Base-by-base conservation (phyloP, 345 rosid species). In the Eucalyptus sp. region DNA sequence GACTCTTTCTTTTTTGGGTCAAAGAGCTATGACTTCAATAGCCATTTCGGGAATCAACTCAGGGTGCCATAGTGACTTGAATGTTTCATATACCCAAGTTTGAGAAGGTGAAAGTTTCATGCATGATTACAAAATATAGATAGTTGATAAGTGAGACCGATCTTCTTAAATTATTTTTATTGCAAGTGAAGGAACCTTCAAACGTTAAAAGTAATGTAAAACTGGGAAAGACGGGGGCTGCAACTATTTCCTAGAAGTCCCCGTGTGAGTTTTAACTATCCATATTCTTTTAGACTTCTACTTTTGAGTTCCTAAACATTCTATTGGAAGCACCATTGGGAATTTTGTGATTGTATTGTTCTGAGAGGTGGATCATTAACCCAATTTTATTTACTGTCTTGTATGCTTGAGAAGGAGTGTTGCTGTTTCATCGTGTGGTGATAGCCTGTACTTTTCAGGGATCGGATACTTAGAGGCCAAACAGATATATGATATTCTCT, bases 401-500 rank as follows among this genome's bases (percentile, higher is more conserved):
- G 16, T 90, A 54, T 90, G 88, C 48, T 76, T 18, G 9, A 41
- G 83, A 76, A 76, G 83, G 14, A 76, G 29, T 76, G 48, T 76
- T 76, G 46, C 48, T 41, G 83, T 76, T 41, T 76, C 83, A 20
- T 76, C 0, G 3, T 20, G 89, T 93, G 88, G 86, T 62, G 86
- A 48, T 79, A 13, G 80, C 48, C 88, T 88, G 48, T 88, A 88
- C 89, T 60, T 89, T 88, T 29, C 94, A 96, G 99, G 92, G 87
- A 94, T 98, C 86, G 95, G 96, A 91, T 97, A 95, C 94, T 86
- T 96, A 89, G 98, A 98, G 95, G 98, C 95, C 54, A 97, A 92
- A 91, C 93, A 92, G 89, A 94, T 97, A 87, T 95, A 94, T 89
- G 97, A 95, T 87, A 94, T 94, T 89, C 99, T 96, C 68, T 89